Evolutionary conservation across 2,329 filamentous ascomycete genomes (phyloP).

Genomic region (Ampelomyces quisqualis): DNA sequence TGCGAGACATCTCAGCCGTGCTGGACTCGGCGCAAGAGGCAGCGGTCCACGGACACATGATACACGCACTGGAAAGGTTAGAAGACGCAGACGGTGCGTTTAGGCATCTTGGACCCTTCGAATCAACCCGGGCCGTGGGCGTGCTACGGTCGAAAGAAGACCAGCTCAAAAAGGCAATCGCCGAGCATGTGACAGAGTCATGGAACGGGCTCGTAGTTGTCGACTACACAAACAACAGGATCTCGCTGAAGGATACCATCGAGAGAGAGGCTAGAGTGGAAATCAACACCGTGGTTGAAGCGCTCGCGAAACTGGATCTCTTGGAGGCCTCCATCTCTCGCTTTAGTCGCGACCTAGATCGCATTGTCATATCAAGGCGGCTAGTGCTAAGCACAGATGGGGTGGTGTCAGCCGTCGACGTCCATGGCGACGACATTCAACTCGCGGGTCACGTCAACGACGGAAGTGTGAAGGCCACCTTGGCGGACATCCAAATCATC

Average conservation of each 20-base stretch:
- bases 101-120: constrained; percentile 60
- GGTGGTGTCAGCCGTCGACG: constrained; percentile 32
- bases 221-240: constrained; percentile 55
- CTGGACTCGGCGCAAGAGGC: constrained; percentile 51
- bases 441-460: constrained; percentile 29
- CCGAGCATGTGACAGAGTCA: constrained; percentile 65
- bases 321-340: constrained; percentile 55
- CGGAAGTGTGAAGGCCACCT: constrained; percentile 29
- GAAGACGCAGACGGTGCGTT: constrained; percentile 57
- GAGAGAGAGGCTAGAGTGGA: constrained; percentile 37
- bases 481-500: constrained; percentile 42
- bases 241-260: constrained; percentile 58
- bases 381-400: constrained; percentile 47
- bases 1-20: constrained; percentile 52
- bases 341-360: constrained; percentile 65
- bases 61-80: constrained; percentile 51
- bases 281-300: constrained; percentile 39
- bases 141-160: constrained; percentile 66
- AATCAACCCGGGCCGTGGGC: constrained; percentile 62
- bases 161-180: constrained; percentile 66
- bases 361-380: constrained; percentile 61
- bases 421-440: constrained; percentile 41
- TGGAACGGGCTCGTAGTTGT: constrained; percentile 70
- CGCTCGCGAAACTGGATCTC: constrained; percentile 39
- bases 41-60: constrained; percentile 49